Evolutionary conservation across 139 green algal genomes (phyloP).

Genomic region (Chlorella ohadii): DNA sequence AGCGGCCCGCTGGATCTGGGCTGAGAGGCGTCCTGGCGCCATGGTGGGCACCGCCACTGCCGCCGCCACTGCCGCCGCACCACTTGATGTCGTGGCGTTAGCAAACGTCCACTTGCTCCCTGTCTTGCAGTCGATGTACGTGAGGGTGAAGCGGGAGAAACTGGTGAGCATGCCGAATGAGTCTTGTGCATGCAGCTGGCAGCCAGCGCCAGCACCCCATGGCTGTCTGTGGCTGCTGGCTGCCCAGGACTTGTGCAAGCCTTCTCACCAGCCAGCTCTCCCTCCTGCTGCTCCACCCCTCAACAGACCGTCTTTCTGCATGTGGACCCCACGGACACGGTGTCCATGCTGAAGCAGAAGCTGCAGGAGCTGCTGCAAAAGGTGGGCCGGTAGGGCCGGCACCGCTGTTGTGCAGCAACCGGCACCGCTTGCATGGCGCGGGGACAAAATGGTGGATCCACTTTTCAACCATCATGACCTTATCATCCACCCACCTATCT

Average conservation of each 20-base stretch:
- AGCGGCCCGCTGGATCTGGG: no score
- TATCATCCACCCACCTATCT: no score
- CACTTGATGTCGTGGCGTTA: not conserved
- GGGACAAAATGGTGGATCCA: no score
- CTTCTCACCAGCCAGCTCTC: not conserved
- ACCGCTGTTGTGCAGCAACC: no score
- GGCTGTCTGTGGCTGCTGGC: no score
- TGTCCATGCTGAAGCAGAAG: conserved; percentile 77
- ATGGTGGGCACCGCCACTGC: no score
- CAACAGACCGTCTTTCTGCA: conserved; percentile 84
- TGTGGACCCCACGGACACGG: conserved; percentile 85
- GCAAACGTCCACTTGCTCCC: not conserved
- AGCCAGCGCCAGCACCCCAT: no score
- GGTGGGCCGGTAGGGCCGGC: conserved; percentile 33
- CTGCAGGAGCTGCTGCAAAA: conserved; percentile 83
- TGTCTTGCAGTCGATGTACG: conserved; percentile 36
- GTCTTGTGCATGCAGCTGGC: no score
- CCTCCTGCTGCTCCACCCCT: no score
- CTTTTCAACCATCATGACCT: not conserved
- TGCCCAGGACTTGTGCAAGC: not conserved
- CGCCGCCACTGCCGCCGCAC: not conserved
- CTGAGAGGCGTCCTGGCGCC: no score
- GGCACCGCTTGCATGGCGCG: no score
- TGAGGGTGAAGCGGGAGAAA: conserved; percentile 69
- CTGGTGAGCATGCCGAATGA: conserved; percentile 21